Evolutionary conservation across 495 filamentous ascomycete genomes (phyloP).

Genomic region (Articulospora tetracladia): DNA sequence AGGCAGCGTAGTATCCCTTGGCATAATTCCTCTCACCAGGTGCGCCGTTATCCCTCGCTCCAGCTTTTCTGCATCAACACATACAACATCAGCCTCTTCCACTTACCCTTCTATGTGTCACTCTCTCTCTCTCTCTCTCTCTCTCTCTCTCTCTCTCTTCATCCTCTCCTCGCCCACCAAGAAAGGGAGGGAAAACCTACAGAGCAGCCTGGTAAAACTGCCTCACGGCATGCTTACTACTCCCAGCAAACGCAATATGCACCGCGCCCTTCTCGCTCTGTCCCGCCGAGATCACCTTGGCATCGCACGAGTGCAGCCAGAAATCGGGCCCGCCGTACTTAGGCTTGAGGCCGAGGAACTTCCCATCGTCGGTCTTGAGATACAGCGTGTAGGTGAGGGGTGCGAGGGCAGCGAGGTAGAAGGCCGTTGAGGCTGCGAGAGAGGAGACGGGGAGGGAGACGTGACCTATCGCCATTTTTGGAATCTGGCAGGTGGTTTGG

Average conservation of each 20-base stretch:
- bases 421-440: constrained; percentile 30
- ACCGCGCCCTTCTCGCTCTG: constrained; percentile 5
- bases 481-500: neutral
- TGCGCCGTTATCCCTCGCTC: constrained; percentile 40
- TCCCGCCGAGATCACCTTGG: neutral
- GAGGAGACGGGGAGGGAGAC: constrained; percentile 28
- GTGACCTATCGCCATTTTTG: constrained; percentile 28
- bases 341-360: constrained; percentile 27
- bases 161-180: neutral
- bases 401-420: constrained; percentile 34
- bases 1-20: constrained; percentile 44
- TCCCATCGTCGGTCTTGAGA: constrained; percentile 29
- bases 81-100: neutral
- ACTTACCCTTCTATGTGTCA: neutral
- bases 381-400: constrained; percentile 34
- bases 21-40: constrained; percentile 41
- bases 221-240: constrained; percentile 21
- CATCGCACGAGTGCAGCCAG: constrained; percentile 32
- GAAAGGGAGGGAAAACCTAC: constrained; percentile 20
- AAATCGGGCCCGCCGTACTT: constrained; percentile 36
- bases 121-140: neutral
- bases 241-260: constrained; percentile 29
- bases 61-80: constrained; percentile 35
- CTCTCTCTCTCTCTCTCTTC: neutral
- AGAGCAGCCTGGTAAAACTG: constrained; percentile 27